A percentile compares a stretch with the other conserved stretches of the same genome.
Conservation (phyloP, 2,329 filamentous ascomycete species). For the Ophiocordyceps camponoti-rufipedis region DNA sequence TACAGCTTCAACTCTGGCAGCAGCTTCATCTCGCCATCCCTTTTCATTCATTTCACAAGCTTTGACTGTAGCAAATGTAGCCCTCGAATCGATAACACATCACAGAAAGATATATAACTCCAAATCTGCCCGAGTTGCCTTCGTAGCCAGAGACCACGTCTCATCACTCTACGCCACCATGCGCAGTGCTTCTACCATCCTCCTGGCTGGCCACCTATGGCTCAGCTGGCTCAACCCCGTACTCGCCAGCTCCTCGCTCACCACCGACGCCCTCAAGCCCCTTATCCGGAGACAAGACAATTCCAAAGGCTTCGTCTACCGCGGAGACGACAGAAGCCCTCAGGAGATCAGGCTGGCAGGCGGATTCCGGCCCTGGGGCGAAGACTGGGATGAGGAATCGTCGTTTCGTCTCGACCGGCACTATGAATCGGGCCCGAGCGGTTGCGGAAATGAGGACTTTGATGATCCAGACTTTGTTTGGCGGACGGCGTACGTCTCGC, state of each 20-base stretch:
- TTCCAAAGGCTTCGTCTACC: conserved; percentile 1
- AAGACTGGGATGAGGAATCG: not conserved
- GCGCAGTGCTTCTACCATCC: not conserved
- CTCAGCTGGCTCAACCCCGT: not conserved
- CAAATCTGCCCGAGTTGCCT: not conserved
- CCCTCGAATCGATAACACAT: no score
- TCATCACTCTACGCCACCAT: not conserved
- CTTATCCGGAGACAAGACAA: not conserved
- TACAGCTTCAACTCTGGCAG: no score
- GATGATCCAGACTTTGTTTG: not conserved
- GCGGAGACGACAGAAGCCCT: conserved; percentile 2
- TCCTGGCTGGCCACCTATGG: not conserved
- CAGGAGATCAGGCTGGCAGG: not conserved
- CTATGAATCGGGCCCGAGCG: not conserved
- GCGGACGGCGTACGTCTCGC: conserved; percentile 1
- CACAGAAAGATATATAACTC: not conserved
- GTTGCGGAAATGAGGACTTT: not conserved
- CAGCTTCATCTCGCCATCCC: no score
- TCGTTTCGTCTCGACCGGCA: not conserved
- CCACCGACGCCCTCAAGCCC: not conserved
- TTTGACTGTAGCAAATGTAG: no score
- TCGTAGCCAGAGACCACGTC: no score
- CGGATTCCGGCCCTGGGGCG: conserved; percentile 2
- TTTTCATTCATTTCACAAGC: no score
- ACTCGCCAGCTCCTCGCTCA: not conserved